Base-by-base conservation (phyloP, 805 yeast genomes). In the Barnettozyma botsteinii region DNA sequence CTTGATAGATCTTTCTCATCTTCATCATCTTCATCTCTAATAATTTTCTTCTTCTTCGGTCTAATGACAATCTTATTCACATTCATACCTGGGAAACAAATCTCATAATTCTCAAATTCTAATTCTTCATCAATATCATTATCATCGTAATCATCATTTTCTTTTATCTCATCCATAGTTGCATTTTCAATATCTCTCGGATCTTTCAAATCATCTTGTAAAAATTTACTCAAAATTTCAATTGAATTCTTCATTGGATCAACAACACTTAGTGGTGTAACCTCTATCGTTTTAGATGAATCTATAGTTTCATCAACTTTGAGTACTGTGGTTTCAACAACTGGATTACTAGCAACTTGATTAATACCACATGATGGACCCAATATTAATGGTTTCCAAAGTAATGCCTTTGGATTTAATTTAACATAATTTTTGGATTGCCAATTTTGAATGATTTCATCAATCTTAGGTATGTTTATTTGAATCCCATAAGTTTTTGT, bases 321-420 rank as follows among this genome's bases (percentile, higher is more conserved):
- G 2, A 44, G 46, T 1, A 52, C 41, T 6, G 31, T 15, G 1
- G 61, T 51, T 22, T 61, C 61, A 20, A 60, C 66, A 10, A 53
- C 33, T 33, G 58, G 44, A 4, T 59, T 53, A 7, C 62, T 66
- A 14, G 46, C 32, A 17, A 63, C 62, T 18, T 68, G 67, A 51
- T 83, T 82, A 26, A 86, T 80, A 12, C 95, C 95, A 18, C 93
- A 87, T 0, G 89, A 81, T 0, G 93, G 91, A 0, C 95, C 95
- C 51, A 78, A 72, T n/a, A 85, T 72, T 61, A 85, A 71, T 1
- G 89, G 88, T 51, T 82, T 84, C 95, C 96, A 87, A 12, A 86
- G 46, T 12, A 87, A 62, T 31, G 69, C 67, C 0, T 65, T 62
- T 4, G 77, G 72, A 31, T 79, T 67, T n/a, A 86, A 49, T 24